phyloP scores from a whole-genome alignment of 441 rosid genomes.

The Corymbia citriodora region DNA sequence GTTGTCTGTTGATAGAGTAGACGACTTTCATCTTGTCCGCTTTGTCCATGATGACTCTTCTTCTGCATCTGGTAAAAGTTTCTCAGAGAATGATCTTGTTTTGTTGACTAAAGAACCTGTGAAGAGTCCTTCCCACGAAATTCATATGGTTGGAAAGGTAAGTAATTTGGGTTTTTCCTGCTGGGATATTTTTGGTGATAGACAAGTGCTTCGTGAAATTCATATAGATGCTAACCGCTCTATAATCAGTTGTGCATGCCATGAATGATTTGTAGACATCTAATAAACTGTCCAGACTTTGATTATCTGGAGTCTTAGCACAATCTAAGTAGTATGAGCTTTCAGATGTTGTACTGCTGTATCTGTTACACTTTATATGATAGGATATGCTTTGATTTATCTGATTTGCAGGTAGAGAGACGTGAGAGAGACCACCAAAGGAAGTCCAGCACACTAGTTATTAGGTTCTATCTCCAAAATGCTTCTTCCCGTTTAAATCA shows the following conservation, averaged over 20 bases:
- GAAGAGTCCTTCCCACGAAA: slow-evolving; percentile 39
- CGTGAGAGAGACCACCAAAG: slow-evolving; percentile 88
- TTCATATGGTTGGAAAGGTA: slow-evolving; percentile 92
- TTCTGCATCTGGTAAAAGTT: slow-evolving; percentile 55
- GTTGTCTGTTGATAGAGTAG: slow-evolving; percentile 93
- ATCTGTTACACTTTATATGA: neutral
- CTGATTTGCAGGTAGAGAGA: slow-evolving; percentile 81
- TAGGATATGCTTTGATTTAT: neutral
- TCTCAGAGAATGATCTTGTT: slow-evolving; percentile 88
- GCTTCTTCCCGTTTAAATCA: slow-evolving; percentile 75
- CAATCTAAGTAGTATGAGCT: neutral
- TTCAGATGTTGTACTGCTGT: neutral
- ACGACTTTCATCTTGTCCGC: slow-evolving; percentile 94
- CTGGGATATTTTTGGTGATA: neutral
- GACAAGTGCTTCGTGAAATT: neutral
- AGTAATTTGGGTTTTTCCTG: neutral
- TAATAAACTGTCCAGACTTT: neutral
- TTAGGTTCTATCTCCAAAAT: slow-evolving; percentile 86
- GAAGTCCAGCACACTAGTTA: slow-evolving; percentile 58
- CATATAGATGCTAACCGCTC: neutral
- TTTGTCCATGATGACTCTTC: slow-evolving; percentile 79
- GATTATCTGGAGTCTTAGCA: neutral
- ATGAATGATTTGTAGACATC: neutral
- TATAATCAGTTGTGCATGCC: neutral
- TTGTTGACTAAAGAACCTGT: slow-evolving; percentile 86